A percentile compares a stretch with the other conserved stretches of the same genome.
phyloP scores from a whole-genome alignment of 1,284 basidiomycete genomes.

The Heterobasidion irregulare region DNA sequence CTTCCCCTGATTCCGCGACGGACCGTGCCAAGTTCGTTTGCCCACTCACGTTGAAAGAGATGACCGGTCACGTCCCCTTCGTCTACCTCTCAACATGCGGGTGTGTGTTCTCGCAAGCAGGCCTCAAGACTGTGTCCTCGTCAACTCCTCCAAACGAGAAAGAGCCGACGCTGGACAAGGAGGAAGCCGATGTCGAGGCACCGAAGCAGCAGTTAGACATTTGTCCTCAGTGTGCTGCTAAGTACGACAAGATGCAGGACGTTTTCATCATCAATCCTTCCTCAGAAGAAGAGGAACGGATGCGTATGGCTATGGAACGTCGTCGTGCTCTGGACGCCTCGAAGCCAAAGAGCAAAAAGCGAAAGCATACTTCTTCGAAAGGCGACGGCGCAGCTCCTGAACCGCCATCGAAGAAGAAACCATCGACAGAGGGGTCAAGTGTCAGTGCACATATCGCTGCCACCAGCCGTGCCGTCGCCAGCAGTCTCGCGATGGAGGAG shows the following conservation, averaged over 20 bases:
- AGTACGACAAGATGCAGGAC: slow-evolving; percentile 50
- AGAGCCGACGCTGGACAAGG: slow-evolving; percentile 16
- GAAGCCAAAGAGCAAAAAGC: slow-evolving; percentile 60
- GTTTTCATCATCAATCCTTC: slow-evolving; percentile 57
- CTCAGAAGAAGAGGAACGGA: slow-evolving; percentile 45
- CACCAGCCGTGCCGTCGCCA: slow-evolving; percentile 52
- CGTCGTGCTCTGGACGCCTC: slow-evolving; percentile 44
- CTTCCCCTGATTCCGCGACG: slow-evolving; percentile 29
- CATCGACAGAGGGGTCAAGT: slow-evolving; percentile 20
- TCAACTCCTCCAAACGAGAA: slow-evolving; percentile 23
- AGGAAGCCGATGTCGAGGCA: slow-evolving; percentile 7
- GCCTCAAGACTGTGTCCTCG: slow-evolving; percentile 46
- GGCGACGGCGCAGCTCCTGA: slow-evolving; percentile 13
- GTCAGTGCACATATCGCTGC: slow-evolving; percentile 48
- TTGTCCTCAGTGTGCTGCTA: slow-evolving; percentile 69
- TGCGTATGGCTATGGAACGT: slow-evolving; percentile 46
- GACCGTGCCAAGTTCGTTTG: slow-evolving; percentile 73
- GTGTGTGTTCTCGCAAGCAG: slow-evolving; percentile 80
- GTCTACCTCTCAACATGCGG: slow-evolving; percentile 82
- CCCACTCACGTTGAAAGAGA: slow-evolving; percentile 85
- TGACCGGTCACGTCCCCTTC: slow-evolving; percentile 87
- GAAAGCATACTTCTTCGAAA: slow-evolving; percentile 32
- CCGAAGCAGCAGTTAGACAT: slow-evolving; percentile 35
- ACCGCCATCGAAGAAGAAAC: slow-evolving; percentile 36
- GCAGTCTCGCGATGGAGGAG: slow-evolving; percentile 62